Conservation (phyloP, 2,329 filamentous ascomycete genomes). For the Dothidotthia symphoricarpi region DNA sequence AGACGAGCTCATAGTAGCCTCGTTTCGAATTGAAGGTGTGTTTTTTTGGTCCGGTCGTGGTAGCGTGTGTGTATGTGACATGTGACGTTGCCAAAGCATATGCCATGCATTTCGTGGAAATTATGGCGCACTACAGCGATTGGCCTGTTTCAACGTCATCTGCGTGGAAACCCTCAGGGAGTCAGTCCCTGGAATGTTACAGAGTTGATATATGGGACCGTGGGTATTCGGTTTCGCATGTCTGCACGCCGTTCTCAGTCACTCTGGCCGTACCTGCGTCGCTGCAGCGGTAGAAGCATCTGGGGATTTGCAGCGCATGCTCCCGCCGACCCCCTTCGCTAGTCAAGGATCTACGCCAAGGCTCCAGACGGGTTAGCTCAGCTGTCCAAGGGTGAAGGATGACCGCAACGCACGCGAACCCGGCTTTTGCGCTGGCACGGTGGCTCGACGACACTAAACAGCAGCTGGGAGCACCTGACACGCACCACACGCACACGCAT, state of each 20-base stretch:
- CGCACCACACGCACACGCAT: constrained; percentile 20
- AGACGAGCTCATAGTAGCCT: no score
- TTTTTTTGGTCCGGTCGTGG: no score
- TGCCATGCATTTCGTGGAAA: no score
- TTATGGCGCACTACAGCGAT: no score
- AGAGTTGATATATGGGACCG: no score
- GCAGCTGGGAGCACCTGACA: constrained; percentile 24
- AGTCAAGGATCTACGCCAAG: constrained; percentile 10
- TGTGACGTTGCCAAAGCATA: no score
- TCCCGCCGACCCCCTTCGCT: constrained; percentile 8
- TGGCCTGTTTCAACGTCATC: no score
- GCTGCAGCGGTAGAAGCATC: constrained; percentile 3
- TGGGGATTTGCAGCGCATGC: constrained; percentile 3
- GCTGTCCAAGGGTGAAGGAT: constrained; percentile 17
- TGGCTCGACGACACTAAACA: constrained; percentile 34
- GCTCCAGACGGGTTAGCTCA: constrained; percentile 21
- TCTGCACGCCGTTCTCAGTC: background rate
- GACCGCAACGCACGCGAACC: constrained; percentile 5
- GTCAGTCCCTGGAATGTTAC: no score
- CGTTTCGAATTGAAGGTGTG: no score
- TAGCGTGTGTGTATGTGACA: no score
- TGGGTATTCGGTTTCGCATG: background rate
- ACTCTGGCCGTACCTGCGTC: constrained; percentile 4
- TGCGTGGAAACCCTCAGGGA: no score
- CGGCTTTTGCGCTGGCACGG: constrained; percentile 27